Percentiles rank a stretch among this genome's conserved stretches.
Conservation (phyloP, 2,329 filamentous ascomycete genomes). For the Ceratocystis colombiana region DNA sequence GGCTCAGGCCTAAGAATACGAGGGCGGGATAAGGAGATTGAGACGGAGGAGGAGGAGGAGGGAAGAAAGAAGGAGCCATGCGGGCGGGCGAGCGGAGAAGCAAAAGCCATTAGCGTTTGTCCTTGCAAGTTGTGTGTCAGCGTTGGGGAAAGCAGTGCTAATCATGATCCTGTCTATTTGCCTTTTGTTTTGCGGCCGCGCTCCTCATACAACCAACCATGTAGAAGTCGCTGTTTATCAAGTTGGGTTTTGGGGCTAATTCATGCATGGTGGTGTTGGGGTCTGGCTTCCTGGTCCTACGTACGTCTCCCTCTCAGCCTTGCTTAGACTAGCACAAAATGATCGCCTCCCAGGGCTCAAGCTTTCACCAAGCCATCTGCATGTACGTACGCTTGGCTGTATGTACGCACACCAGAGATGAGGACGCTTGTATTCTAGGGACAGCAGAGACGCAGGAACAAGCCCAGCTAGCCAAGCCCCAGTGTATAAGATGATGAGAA, state of each 20-base stretch:
- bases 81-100: neutral
- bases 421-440: slow-evolving; percentile 1
- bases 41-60: neutral
- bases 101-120: neutral
- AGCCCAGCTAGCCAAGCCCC: neutral
- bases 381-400: neutral
- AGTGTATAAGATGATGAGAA: slow-evolving; percentile 2
- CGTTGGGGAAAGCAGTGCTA: neutral
- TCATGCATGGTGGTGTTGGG: neutral
- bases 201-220: too few species aligned
- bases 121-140: neutral
- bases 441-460: neutral
- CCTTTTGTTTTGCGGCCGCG: neutral
- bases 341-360: neutral
- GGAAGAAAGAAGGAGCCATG: neutral
- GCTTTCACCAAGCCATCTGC: neutral
- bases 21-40: neutral
- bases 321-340: neutral
- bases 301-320: neutral
- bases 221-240: neutral
- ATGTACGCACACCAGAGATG: neutral
- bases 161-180: too few species aligned
- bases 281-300: neutral
- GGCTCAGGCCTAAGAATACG: neutral
- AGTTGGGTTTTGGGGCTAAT: neutral